Conservation (phyloP, 176 grass and related monocot genomes). For the Eragrostis curvula region DNA sequence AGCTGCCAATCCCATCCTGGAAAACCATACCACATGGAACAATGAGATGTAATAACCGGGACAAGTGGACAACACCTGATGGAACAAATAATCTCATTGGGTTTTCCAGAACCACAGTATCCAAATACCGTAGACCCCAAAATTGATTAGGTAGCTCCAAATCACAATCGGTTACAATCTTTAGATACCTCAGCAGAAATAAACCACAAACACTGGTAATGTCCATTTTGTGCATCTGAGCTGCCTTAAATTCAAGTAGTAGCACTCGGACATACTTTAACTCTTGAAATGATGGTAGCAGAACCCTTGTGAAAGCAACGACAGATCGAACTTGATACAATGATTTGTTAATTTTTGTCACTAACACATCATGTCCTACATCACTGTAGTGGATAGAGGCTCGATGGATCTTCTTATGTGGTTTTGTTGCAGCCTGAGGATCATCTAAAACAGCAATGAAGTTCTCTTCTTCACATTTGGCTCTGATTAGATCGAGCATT, state of each 20-base stretch:
- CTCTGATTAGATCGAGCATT: constrained; percentile 45
- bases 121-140: background rate
- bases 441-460: constrained; percentile 25
- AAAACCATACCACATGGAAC: background rate
- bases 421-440: too few relatives aligned
- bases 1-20: background rate
- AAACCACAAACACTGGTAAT: background rate
- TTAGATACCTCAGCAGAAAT: constrained; percentile 26
- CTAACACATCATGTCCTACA: background rate
- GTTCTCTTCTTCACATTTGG: constrained; percentile 46
- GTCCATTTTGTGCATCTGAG: background rate
- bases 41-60: background rate
- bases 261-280: constrained; percentile 32
- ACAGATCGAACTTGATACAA: background rate
- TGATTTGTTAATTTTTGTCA: background rate
- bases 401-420: background rate
- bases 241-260: background rate
- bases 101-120: background rate
- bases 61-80: background rate
- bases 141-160: constrained; percentile 3
- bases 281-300: background rate
- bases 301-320: background rate
- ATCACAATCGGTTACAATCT: background rate
- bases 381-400: background rate
- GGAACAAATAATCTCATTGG: background rate